Percentiles rank a stretch among this genome's conserved stretches.
These are phyloP conservation scores for Platanthera zijinensis DNA, from an alignment of 106 monocot species.

Conservation along the genomic window DNA sequence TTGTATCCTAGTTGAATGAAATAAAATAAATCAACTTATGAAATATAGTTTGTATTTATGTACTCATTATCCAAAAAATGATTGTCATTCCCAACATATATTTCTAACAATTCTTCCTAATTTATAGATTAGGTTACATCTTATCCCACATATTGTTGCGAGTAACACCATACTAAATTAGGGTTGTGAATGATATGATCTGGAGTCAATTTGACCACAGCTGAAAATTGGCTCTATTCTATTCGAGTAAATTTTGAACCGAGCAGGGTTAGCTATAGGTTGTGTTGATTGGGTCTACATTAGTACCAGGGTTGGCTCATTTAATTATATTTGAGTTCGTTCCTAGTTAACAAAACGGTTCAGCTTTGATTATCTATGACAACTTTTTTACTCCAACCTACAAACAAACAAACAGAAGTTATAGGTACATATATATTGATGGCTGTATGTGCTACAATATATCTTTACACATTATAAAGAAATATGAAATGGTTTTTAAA, in stretches of 20 bases:
- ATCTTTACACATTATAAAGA: too few species aligned
- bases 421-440: neutral
- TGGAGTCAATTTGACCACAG: neutral
- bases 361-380: too few species aligned
- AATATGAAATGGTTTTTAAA: too few species aligned
- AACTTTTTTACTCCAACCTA: neutral
- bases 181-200: neutral
- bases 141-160: neutral
- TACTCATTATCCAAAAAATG: neutral
- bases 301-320: too few species aligned
- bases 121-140: neutral
- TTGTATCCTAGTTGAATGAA: neutral
- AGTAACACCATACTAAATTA: neutral
- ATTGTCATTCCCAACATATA: neutral
- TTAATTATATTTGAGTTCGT: too few species aligned
- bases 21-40: neutral
- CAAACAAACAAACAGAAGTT: neutral
- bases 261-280: too few species aligned
- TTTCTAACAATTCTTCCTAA: neutral
- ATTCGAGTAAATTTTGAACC: too few species aligned
- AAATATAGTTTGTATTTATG: neutral
- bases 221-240: too few species aligned
- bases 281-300: too few species aligned
- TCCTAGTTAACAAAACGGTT: too few species aligned
- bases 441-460: neutral